phyloP scores from a whole-genome alignment of 164 flowering plant genomes.

The Warburgia ugandensis region DNA sequence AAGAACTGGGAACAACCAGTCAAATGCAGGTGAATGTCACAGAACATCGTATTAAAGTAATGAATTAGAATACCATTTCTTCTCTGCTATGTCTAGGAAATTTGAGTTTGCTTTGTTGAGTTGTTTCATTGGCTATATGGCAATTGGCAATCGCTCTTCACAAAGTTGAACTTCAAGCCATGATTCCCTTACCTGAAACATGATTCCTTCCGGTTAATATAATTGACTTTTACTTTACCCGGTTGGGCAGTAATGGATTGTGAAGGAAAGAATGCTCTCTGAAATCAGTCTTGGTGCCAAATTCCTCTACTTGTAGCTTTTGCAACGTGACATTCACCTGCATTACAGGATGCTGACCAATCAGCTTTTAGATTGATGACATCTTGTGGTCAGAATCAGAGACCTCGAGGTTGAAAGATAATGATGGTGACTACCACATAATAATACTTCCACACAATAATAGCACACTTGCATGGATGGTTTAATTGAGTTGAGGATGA shows the following conservation, averaged over 20 bases:
- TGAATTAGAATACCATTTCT: conserved; percentile 93
- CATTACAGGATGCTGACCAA: conserved; percentile 14
- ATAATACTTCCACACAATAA: too few species aligned
- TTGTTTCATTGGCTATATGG: conserved; percentile 44
- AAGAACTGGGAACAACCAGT: too few species aligned
- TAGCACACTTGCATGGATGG: too few species aligned
- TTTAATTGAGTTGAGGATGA: too few species aligned
- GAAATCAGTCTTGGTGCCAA: conserved; percentile 61
- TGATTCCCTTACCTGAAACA: conserved; percentile 91
- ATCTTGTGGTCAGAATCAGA: too few species aligned
- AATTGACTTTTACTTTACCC: conserved; percentile 26
- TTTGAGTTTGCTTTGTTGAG: conserved; percentile 37
- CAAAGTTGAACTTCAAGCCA: conserved; percentile 95
- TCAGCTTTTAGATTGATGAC: too few species aligned
- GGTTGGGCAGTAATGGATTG: conserved; percentile 64
- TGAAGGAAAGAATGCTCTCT: conserved; percentile 86
- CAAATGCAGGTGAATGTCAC: too few species aligned
- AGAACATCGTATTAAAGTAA: too few species aligned
- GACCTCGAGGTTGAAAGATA: too few species aligned
- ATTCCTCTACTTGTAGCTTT: conserved; percentile 52
- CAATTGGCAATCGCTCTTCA: conserved; percentile 57
- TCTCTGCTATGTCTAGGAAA: conserved; percentile 78
- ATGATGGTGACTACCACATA: too few species aligned
- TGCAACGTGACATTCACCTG: conserved; percentile 82
- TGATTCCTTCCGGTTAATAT: not conserved